A percentile compares a stretch with the other conserved stretches of the same genome.
Conservation (phyloP, 108 stramenopile species). For the Fragilariopsis cylindrus region DNA sequence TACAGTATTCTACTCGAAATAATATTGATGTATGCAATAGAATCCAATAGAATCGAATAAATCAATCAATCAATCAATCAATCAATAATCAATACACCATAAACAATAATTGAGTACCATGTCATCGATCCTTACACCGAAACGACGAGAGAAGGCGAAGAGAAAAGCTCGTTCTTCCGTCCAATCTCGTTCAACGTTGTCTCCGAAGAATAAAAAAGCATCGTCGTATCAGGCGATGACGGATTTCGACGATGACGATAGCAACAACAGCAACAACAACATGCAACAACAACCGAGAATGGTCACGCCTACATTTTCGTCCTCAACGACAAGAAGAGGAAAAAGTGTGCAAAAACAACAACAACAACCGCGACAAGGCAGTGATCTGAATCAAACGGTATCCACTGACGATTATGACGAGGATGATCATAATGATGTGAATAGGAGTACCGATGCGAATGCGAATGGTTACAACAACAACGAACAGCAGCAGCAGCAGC, state of each 20-base stretch:
- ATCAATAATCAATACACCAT: no score
- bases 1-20: no score
- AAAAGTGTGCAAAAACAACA: no score
- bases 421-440: background rate
- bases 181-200: background rate
- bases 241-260: background rate
- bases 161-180: background rate
- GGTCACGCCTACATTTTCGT: background rate
- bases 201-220: background rate
- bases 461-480: background rate
- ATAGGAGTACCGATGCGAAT: background rate
- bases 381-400: background rate
- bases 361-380: background rate
- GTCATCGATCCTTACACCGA: conserved; percentile 6
- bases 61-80: no score
- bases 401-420: background rate
- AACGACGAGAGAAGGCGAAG: conserved; percentile 12
- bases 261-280: background rate
- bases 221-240: background rate
- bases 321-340: no score
- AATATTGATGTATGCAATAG: no score
- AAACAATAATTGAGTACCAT: background rate
- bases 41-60: no score
- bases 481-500: background rate
- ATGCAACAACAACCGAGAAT: background rate